phyloP scores from a whole-genome alignment of 176 grass and related monocot species.

The Musa acuminata region DNA sequence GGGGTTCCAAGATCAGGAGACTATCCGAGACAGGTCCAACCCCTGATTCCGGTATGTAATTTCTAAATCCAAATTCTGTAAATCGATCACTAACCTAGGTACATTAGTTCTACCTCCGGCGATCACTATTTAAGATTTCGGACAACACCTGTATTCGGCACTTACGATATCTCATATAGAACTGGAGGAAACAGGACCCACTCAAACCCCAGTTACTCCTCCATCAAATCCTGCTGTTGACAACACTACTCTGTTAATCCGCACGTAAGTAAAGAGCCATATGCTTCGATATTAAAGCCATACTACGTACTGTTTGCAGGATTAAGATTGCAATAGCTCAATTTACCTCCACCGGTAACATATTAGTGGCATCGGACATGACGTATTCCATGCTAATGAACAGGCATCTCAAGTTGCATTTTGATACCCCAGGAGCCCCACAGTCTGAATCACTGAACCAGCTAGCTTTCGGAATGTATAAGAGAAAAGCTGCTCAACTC shows the following conservation, averaged over 20 bases:
- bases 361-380: not conserved
- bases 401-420: conserved; percentile 77
- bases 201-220: conserved; percentile 45
- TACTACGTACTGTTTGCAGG: too few relatives aligned
- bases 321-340: not conserved
- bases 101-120: not conserved
- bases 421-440: conserved; percentile 48
- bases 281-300: not conserved
- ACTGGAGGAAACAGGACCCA: conserved; percentile 64
- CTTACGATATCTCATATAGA: conserved; percentile 32
- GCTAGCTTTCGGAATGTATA: conserved; percentile 54
- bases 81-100: conserved; percentile 7
- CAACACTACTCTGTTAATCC: conserved; percentile 52
- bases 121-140: not conserved
- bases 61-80: not conserved
- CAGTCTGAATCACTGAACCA: conserved; percentile 57
- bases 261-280: conserved; percentile 31
- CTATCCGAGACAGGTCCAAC: conserved; percentile 40
- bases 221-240: conserved; percentile 21
- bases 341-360: not conserved
- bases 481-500: conserved; percentile 48
- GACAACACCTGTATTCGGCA: not conserved
- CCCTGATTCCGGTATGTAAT: conserved; percentile 22
- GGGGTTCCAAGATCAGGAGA: conserved; percentile 55
- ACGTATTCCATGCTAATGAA: conserved; percentile 8